Evolutionary conservation across 1,284 basidiomycete species (phyloP).

Genomic region (Trichosporon coremiiforme): DNA sequence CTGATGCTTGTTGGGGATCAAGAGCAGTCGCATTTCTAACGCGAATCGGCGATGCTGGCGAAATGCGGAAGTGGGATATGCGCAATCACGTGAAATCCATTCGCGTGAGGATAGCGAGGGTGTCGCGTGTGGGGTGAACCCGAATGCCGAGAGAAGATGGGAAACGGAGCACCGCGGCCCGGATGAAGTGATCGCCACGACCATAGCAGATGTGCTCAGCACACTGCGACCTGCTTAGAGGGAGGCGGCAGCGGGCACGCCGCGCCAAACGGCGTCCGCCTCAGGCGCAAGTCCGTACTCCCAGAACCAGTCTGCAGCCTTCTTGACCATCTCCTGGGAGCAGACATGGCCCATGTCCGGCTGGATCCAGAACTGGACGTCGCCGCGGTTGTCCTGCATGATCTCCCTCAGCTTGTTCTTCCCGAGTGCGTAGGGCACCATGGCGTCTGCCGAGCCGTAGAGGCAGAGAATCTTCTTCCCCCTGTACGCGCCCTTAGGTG

Average conservation of each 20-base stretch:
- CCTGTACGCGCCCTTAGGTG: slow-evolving; percentile 56
- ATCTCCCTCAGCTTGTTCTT: slow-evolving; percentile 19
- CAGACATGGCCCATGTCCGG: slow-evolving; percentile 25
- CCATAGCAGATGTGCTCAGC: not conserved
- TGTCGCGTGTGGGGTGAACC: not conserved
- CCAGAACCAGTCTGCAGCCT: slow-evolving; percentile 52
- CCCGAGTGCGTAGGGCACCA: slow-evolving; percentile 40
- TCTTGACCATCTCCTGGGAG: slow-evolving; percentile 53
- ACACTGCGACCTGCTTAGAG: not conserved
- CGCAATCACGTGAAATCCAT: not conserved
- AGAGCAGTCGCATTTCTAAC: not conserved
- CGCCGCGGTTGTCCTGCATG: slow-evolving; percentile 24
- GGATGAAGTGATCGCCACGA: not conserved
- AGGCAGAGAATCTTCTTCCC: slow-evolving; percentile 71
- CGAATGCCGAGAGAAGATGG: not conserved
- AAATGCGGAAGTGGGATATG: not conserved
- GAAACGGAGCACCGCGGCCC: not conserved
- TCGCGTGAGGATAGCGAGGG: not conserved
- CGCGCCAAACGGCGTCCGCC: slow-evolving; percentile 12
- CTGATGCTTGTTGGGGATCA: too few species aligned
- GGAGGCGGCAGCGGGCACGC: not conserved
- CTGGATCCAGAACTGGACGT: slow-evolving; percentile 26
- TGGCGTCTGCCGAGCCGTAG: slow-evolving; percentile 59
- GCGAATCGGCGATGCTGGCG: not conserved
- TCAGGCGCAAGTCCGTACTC: not conserved